Percentiles rank a stretch among this genome's conserved stretches.
Evolutionary conservation across 2,329 filamentous ascomycete species (phyloP).

Genomic region (Verticillium zaregamsianum): DNA sequence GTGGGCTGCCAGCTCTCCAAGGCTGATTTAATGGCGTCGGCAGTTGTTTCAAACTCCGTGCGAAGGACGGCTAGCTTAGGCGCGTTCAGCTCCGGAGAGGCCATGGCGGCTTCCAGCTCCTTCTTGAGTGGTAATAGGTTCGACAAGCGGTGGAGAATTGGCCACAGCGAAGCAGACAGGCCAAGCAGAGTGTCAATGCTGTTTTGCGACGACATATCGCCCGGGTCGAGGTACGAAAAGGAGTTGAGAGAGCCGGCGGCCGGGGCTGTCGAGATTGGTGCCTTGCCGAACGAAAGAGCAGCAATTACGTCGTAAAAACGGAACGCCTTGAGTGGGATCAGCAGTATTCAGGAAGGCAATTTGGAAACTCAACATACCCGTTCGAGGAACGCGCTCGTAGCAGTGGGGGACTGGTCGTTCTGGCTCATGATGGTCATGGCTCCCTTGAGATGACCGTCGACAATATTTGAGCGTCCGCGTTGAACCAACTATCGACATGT

Average conservation of each 20-base stretch:
- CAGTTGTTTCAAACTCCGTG: constrained; percentile 45
- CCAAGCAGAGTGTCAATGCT: constrained; percentile 57
- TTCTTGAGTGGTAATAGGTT: constrained; percentile 49
- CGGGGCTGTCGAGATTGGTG: constrained; percentile 48
- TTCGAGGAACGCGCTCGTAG: constrained; percentile 55
- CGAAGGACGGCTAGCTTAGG: constrained; percentile 41
- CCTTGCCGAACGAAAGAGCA: constrained; percentile 56
- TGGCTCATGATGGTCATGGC: constrained; percentile 58
- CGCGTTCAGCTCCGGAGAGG: constrained; percentile 30
- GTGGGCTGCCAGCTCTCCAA: constrained; percentile 52
- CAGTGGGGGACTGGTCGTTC: constrained; percentile 37
- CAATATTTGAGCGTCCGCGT: constrained; percentile 53
- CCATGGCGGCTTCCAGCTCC: constrained; percentile 42
- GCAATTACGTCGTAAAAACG: constrained; percentile 64
- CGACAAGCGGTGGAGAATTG: constrained; percentile 57
- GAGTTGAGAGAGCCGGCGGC: constrained; percentile 41
- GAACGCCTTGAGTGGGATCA: constrained; percentile 43
- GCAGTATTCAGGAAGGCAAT: not conserved
- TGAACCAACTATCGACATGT: constrained; percentile 49
- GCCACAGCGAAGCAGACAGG: constrained; percentile 59
- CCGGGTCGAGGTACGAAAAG: constrained; percentile 41
- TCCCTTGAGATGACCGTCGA: constrained; percentile 57
- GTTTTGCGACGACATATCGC: constrained; percentile 40
- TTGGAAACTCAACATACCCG: constrained; percentile 34
- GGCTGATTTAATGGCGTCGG: constrained; percentile 50